Evolutionary conservation across 2,329 filamentous ascomycete genomes (phyloP).

Genomic region (Canariomyces notabilis): DNA sequence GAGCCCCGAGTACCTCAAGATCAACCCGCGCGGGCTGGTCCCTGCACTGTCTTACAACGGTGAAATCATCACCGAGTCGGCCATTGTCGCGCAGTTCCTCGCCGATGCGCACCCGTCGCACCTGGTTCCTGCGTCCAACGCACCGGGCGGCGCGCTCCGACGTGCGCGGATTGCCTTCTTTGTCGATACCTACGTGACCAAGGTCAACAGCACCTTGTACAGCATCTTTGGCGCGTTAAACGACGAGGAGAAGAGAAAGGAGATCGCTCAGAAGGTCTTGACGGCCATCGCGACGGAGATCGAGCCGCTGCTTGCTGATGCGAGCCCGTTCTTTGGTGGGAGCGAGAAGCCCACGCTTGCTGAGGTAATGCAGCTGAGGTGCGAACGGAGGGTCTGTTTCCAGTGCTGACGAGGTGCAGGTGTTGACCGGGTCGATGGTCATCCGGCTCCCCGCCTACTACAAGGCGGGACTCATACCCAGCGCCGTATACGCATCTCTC

Average conservation of each 20-base stretch:
- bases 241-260: slow-evolving; percentile 47
- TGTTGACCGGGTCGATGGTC: slow-evolving; percentile 24
- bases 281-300: slow-evolving; percentile 61
- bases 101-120: slow-evolving; percentile 65
- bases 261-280: slow-evolving; percentile 46
- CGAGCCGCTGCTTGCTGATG: slow-evolving; percentile 59
- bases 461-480: slow-evolving; percentile 51
- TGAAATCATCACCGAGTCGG: slow-evolving; percentile 68
- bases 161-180: slow-evolving; percentile 69
- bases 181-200: slow-evolving; percentile 31
- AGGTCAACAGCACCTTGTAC: slow-evolving; percentile 42
- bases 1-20: slow-evolving; percentile 65
- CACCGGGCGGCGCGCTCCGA: slow-evolving; percentile 50
- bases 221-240: slow-evolving; percentile 42
- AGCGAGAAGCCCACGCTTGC: slow-evolving; percentile 62
- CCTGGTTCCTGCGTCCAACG: slow-evolving; percentile 53
- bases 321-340: slow-evolving; percentile 59
- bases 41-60: slow-evolving; percentile 62
- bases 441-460: slow-evolving; percentile 24
- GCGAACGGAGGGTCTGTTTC: neutral
- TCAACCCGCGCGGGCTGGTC: slow-evolving; percentile 77
- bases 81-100: slow-evolving; percentile 65
- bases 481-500: slow-evolving; percentile 41
- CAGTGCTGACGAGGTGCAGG: slow-evolving; percentile 14
- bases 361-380: slow-evolving; percentile 60